Percentiles rank a stretch among this genome's conserved stretches.
Conservation (phyloP, 345 rosid species). For the Ricinus communis region DNA sequence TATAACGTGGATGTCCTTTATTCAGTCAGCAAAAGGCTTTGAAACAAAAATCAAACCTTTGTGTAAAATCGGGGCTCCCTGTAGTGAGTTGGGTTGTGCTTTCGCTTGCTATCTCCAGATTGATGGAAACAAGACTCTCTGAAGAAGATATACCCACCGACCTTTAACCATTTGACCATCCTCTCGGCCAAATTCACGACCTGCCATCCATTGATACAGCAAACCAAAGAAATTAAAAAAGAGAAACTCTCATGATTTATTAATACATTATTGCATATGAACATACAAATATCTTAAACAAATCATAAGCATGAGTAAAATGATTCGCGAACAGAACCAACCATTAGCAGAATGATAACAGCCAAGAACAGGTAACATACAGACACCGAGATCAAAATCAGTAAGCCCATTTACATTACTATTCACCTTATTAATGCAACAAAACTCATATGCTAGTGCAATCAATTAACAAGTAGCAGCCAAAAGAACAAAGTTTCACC, state of each 20-base stretch:
- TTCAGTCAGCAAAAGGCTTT: neutral
- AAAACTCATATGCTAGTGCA: neutral
- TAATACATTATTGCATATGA: neutral
- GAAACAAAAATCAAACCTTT: conserved; percentile 48
- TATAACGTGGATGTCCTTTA: neutral
- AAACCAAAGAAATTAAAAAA: neutral
- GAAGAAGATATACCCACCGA: conserved; percentile 86
- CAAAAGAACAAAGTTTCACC: conserved; percentile 35
- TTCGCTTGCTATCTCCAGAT: conserved; percentile 86
- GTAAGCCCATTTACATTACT: neutral
- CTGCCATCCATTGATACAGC: conserved; percentile 33
- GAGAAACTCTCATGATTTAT: neutral
- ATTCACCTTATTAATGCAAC: neutral
- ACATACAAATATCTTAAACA: neutral
- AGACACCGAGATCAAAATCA: neutral
- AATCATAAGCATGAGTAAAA: neutral
- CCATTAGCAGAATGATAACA: neutral
- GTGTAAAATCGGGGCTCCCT: conserved; percentile 96
- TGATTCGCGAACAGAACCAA: neutral
- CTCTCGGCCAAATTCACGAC: conserved; percentile 70
- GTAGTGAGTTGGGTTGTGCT: conserved; percentile 87
- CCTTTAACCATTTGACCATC: conserved; percentile 87
- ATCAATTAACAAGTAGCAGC: neutral
- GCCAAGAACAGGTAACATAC: neutral
- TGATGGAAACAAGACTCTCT: conserved; percentile 96